These are phyloP conservation scores for Cucurbita maxima DNA, from an alignment of 306 rosid species.

Conservation along the genomic window DNA sequence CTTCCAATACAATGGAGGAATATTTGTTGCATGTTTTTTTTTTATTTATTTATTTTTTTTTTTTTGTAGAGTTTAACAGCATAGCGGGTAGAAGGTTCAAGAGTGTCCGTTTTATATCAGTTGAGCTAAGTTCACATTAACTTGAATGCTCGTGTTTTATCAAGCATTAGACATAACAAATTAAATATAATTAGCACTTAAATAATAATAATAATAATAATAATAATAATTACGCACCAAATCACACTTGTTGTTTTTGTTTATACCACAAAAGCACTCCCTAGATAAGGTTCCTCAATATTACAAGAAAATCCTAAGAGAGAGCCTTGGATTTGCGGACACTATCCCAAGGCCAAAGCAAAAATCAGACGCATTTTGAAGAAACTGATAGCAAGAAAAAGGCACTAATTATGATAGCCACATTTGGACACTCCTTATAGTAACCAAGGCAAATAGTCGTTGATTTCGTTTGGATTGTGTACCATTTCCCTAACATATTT, in stretches of 20 bases:
- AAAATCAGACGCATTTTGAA: background rate
- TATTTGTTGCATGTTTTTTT: background rate
- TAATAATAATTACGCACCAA: no score
- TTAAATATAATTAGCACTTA: background rate
- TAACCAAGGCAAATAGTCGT: background rate
- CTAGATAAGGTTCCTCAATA: background rate
- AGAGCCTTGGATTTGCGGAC: conserved; percentile 19
- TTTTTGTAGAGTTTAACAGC: no score
- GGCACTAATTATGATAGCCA: background rate
- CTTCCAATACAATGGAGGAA: background rate
- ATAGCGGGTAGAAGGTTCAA: no score
- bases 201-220: background rate
- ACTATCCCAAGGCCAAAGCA: conserved; percentile 21
- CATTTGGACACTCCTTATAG: background rate
- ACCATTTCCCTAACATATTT: background rate
- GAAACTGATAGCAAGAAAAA: conserved; percentile 6
- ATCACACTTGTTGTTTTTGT: background rate
- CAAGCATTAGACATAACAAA: background rate
- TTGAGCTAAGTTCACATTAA: no score
- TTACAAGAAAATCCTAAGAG: conserved; percentile 42
- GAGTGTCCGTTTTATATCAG: no score
- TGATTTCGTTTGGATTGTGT: background rate
- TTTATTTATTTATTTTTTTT: background rate
- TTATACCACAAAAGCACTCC: conserved; percentile 8
- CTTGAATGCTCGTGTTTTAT: no score